Base-by-base conservation (phyloP, 345 rosid genomes). In the Eutrema heterophyllum region DNA sequence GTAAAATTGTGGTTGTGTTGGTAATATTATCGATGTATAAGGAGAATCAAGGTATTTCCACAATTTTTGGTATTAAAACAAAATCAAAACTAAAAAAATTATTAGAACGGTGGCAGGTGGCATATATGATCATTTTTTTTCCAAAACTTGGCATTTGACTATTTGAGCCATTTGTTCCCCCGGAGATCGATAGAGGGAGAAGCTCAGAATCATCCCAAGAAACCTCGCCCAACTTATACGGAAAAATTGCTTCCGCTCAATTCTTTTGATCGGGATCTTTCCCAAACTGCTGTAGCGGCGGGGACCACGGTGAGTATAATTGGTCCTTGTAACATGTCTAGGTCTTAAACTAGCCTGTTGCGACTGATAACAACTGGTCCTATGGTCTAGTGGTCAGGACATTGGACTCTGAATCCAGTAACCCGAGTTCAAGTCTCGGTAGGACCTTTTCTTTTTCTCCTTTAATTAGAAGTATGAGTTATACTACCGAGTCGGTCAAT, bases 371-470 rank as follows among this genome's bases (percentile, higher is more conserved):
- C 59, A 73, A 46, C 8, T 13, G 80, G 80, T 65, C 72, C 77
- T 71, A 73, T 78, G 78, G 81, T 73, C 95, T 88, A 85, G 96
- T 73, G 95, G 97, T 91, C 16, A 86, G 96, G 93, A 88, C 92
- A 88, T 91, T 88, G 89, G 97, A 89, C 93, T 88, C 88, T 88
- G 95, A 88, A 91, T 94, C 91, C 91, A 88, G 87, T 89, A 89
- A 88, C 96, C 95, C 93, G 92, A 89, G 91, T 91, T 94, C 98
- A 88, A 86, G 14, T 89, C 90, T 94, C 93, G 91, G 91, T 89
- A 82, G 93, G 89, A 88, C 95, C 88, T 92, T 27, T 0, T 29
- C 24, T 69, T 68, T 29, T 21, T 21, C 24, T 21, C 11, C 6
- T 39, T 26, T 41, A 21, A 21, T 21, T 21, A 21, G 24, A 21